Base-by-base conservation (phyloP, 1,284 basidiomycete genomes). In the Ustilago curta region DNA sequence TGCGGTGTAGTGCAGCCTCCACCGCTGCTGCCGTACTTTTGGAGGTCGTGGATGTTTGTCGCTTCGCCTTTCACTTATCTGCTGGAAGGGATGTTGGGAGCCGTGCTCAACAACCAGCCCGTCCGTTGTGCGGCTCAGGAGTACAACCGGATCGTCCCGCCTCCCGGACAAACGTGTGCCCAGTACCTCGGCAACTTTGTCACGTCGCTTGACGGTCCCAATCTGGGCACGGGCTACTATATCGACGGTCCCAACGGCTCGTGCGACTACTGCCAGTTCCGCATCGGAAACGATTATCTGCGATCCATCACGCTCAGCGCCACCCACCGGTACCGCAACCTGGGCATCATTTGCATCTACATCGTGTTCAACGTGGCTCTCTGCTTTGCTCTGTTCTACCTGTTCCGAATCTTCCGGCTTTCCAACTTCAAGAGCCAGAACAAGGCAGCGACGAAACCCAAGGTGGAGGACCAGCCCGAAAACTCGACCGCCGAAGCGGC, bases 31-130 rank as follows among this genome's bases (percentile, higher is more conserved):
- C 81, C 79, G 8, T 70, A 76, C 64, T 80, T 80, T 53, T 73
- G 51, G 57, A 72, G 66, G 16, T 59, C 19, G 42, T 70, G 43
- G 70, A 54, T 70, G 80, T 77, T 93, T 85, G 88, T 88, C 52
- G 84, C 92, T 6, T 91, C 91, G 2, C 92, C 92, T 0, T 93
- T 90, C 85, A 92, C 91, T 8, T 87, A 86, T 70, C 65, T 87
- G 23, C 82, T 86, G 44, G 86, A 87, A 60, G 85, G 85, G 12
- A 83, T 87, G 57, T 77, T 87, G 18, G 78, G 76, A 19, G 80
- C 83, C 25, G 85, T 83, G 8, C 59, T 87, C 27, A 83, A 82
- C 39, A 70, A 85, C 53, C 70, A 82, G 35, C 65, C 76, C 0
- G 86, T 88, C 16, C 78, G 83, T n/a, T 88, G 88, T 77, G 66